Conservation (phyloP, 768 basidiomycete species). For the Boletus barrowsii region DNA sequence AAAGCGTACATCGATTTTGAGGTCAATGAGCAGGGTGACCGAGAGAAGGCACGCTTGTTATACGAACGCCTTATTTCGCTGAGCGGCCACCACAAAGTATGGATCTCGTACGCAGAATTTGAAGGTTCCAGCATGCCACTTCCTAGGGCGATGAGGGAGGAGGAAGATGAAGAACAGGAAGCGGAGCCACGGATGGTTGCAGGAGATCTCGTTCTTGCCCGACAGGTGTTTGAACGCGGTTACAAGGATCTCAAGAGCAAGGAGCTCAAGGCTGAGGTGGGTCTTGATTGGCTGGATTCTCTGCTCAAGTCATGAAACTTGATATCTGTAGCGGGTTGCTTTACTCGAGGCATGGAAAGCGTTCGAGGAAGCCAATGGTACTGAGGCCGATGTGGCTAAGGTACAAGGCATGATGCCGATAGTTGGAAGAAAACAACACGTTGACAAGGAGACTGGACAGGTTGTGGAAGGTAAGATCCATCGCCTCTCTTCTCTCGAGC, state of each 20-base stretch:
- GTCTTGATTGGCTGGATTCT: slow-evolving; percentile 16
- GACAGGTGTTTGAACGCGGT: slow-evolving; percentile 80
- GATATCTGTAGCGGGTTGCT: slow-evolving; percentile 68
- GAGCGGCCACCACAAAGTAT: slow-evolving; percentile 95
- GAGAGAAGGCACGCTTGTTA: slow-evolving; percentile 74
- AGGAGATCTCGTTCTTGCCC: slow-evolving; percentile 67
- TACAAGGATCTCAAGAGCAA: slow-evolving; percentile 85
- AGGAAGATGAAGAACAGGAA: slow-evolving; percentile 61
- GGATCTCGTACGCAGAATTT: slow-evolving; percentile 93
- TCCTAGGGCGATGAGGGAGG: slow-evolving; percentile 62
- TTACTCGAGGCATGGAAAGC: slow-evolving; percentile 94
- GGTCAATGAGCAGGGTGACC: slow-evolving; percentile 82
- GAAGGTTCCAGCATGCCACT: slow-evolving; percentile 77
- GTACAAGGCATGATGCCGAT: slow-evolving; percentile 94
- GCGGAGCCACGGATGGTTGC: slow-evolving; percentile 54
- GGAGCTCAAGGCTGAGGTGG: slow-evolving; percentile 84
- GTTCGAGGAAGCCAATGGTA: slow-evolving; percentile 82
- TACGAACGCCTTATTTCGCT: slow-evolving; percentile 85
- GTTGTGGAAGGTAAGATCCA: slow-evolving; percentile 72
- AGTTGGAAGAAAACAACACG: slow-evolving; percentile 77
- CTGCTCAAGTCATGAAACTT: not conserved
- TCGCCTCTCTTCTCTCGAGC: not conserved
- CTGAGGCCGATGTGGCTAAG: slow-evolving; percentile 67
- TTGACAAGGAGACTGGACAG: slow-evolving; percentile 81
- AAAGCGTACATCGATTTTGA: slow-evolving; percentile 98